A percentile compares a stretch with the other conserved stretches of the same genome.
These are phyloP conservation scores for Kwoniella europaea DNA, from an alignment of 768 basidiomycete genomes.

Conservation along the genomic window DNA sequence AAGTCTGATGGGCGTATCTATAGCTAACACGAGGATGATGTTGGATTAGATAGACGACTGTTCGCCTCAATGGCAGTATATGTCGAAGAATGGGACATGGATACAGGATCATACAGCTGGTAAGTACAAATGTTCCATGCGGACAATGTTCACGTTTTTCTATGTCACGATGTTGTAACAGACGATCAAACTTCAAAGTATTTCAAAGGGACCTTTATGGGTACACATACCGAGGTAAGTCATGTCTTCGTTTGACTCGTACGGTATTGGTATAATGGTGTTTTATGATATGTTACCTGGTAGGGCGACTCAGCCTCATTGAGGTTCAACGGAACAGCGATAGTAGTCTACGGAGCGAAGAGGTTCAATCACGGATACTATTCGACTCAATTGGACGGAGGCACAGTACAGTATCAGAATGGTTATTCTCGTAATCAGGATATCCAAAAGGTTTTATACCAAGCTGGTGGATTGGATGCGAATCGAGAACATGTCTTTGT, in stretches of 20 bases:
- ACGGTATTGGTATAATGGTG: background rate
- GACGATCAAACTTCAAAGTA: slow-evolving; percentile 17
- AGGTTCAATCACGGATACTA: slow-evolving; percentile 38
- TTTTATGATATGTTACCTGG: background rate
- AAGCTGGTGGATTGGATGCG: slow-evolving; percentile 15
- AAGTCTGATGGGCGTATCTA: no score
- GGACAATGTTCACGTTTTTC: no score
- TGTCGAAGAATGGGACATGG: background rate
- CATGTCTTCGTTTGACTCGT: background rate
- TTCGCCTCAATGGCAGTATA: slow-evolving; percentile 20
- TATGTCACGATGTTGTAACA: background rate
- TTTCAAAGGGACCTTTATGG: slow-evolving; percentile 23
- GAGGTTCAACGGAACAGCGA: slow-evolving; percentile 40
- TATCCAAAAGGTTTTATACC: slow-evolving; percentile 25
- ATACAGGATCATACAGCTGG: background rate
- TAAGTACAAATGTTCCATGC: background rate
- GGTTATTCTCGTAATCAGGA: background rate
- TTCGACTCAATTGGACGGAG: slow-evolving; percentile 16
- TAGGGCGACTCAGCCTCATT: slow-evolving; percentile 38
- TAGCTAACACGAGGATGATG: no score
- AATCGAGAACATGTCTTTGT: slow-evolving; percentile 35
- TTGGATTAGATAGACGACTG: slow-evolving; percentile 24
- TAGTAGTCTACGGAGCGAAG: slow-evolving; percentile 37
- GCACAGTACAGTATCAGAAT: slow-evolving; percentile 4
- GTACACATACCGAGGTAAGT: slow-evolving; percentile 20